Percentiles rank a stretch among this genome's conserved stretches.
Evolutionary conservation across 805 yeast genomes (phyloP).

Genomic region (Candida michaelii): DNA sequence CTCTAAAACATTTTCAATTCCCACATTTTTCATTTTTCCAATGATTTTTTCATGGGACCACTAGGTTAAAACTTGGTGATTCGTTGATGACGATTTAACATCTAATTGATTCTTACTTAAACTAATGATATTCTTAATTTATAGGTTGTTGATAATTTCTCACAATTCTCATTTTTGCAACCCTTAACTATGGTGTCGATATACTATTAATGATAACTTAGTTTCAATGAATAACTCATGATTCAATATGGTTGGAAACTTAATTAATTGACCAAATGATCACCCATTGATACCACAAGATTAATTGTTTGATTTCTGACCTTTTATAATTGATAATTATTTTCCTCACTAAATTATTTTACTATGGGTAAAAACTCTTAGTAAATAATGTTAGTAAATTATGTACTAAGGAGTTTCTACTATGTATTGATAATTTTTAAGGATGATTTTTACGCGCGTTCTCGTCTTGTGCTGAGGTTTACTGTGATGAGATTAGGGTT

Average conservation of each 20-base stretch:
- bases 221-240: neutral
- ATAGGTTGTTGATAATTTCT: neutral
- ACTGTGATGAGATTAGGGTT: slow-evolving; percentile 1
- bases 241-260: neutral
- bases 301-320: neutral
- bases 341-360: slow-evolving; percentile 7
- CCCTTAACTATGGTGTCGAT: slow-evolving; percentile 5
- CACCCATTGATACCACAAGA: neutral
- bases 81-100: too few relatives aligned
- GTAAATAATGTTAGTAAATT: slow-evolving; percentile 7
- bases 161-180: slow-evolving; percentile 8
- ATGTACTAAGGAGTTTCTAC: slow-evolving; percentile 7
- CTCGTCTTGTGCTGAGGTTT: neutral
- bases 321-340: neutral
- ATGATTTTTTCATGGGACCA: neutral
- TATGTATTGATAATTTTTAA: slow-evolving; percentile 9
- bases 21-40: slow-evolving; percentile 10
- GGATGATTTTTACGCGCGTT: slow-evolving; percentile 15
- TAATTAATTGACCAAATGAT: neutral
- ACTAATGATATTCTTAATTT: neutral
- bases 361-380: slow-evolving; percentile 1
- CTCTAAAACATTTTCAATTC: slow-evolving; percentile 10
- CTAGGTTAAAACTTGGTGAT: too few relatives aligned
- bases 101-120: too few relatives aligned
- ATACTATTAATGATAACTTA: neutral